Evolutionary conservation across 352 stramenopile genomes (phyloP), one percentile per base, ranked within the genome.

Genomic region (Pythium rishiriense): DNA sequence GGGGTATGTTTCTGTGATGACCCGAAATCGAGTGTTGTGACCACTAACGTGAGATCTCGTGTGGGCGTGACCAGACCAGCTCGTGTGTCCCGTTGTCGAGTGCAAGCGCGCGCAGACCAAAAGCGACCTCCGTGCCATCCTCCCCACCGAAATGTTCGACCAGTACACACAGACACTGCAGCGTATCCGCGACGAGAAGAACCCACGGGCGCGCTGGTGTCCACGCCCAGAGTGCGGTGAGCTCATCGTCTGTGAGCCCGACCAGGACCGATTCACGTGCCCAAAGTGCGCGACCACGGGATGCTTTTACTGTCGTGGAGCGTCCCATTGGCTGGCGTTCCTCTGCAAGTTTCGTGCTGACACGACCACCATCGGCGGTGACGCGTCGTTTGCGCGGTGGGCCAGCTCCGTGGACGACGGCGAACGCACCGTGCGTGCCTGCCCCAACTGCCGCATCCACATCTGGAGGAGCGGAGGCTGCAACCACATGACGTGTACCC

Each of bases 391-490:
- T 76, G 78, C 22, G 11, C 33, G 11, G 17, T 39, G 33, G n/a
- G n/a, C 17, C 33, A 17, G 3, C 2, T 39, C 33, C 4, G 17
- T 39, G 10, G 33, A 68, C 65, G 15, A 86, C n/a, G n/a, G n/a
- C n/a, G n/a, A n/a, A n/a, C n/a, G n/a, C n/a, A n/a, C n/a, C n/a
- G n/a, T n/a, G n/a, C n/a, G n/a, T n/a, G n/a, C n/a, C n/a, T n/a
- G 80, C 63, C 80, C 80, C 15, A 68, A 76, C 11, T 89, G 80
- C 46, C 53, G 72, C 25, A 81, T 89, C 68, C 74, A 70, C 47
- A 89, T 89, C 43, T 89, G 80, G 80, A 89, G 86, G 68, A 81
- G 69, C 52, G 80, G 87, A 60, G 80, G 80, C 8, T 79, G 72
- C 61, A 87, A 86, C 54, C 80, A 89, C 69, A 87, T 89, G 69